These are phyloP conservation scores for Alternaria solani DNA, from an alignment of 2,329 filamentous ascomycete species.

Conservation along the genomic window DNA sequence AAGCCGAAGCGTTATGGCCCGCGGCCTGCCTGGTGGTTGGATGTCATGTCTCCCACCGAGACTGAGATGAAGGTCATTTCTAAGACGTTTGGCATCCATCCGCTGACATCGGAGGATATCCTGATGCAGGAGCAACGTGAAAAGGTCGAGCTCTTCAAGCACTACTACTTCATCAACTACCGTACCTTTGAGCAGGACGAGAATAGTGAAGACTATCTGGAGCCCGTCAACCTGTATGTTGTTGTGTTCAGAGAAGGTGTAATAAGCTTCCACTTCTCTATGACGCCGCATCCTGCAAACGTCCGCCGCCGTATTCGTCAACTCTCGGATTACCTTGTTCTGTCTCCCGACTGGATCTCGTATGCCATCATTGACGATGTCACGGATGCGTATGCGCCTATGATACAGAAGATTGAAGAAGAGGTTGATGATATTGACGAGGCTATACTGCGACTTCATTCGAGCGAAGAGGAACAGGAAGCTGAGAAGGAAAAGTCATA, in stretches of 20 bases:
- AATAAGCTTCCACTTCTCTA: slow-evolving; percentile 95
- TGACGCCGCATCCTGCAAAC: slow-evolving; percentile 94
- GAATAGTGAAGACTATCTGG: slow-evolving; percentile 86
- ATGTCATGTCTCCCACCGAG: slow-evolving; percentile 89
- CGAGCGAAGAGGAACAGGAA: slow-evolving; percentile 54
- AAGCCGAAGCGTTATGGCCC: slow-evolving; percentile 67
- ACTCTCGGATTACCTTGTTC: slow-evolving; percentile 88
- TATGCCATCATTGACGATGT: slow-evolving; percentile 99
- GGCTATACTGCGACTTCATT: slow-evolving; percentile 83
- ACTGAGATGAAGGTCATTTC: slow-evolving; percentile 93
- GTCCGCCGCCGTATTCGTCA: slow-evolving; percentile 93
- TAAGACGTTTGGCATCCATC: slow-evolving; percentile 94
- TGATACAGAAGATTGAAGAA: slow-evolving; percentile 92
- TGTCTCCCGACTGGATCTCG: slow-evolving; percentile 97
- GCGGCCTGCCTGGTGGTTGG: slow-evolving; percentile 95
- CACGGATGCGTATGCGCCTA: slow-evolving; percentile 91
- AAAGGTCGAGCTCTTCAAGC: slow-evolving; percentile 95
- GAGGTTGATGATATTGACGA: slow-evolving; percentile 98
- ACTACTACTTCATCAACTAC: slow-evolving; percentile 99
- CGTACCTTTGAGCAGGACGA: slow-evolving; percentile 96
- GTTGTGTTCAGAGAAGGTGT: slow-evolving; percentile 96
- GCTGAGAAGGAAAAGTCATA: slow-evolving; percentile 35
- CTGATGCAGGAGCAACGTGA: slow-evolving; percentile 97
- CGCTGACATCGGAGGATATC: slow-evolving; percentile 93
- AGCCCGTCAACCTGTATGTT: slow-evolving; percentile 97